Base-by-base conservation (phyloP, 352 stramenopile species). In the Thraustotheca clavata region DNA sequence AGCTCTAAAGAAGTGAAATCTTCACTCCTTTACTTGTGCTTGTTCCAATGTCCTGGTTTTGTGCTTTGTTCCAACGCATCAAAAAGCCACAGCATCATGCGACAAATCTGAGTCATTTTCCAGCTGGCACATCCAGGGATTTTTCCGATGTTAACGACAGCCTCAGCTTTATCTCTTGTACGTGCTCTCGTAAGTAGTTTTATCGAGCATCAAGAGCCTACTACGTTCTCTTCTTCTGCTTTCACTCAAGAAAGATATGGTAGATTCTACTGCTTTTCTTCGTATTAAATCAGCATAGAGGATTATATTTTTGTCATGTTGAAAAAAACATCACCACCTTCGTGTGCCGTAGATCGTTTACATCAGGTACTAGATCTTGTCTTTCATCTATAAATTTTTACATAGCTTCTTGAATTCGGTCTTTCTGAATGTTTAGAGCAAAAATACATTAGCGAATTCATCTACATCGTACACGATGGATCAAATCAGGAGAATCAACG, bases 371-470 rank as follows among this genome's bases (percentile, higher is more conserved):
- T 6, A 50, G 11, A 24, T 14, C 11, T 9, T 18, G 9, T 24
- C 7, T 52, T 52, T 24, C 6, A 9, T 14, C 34, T 24, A 9
- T n/a, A 4, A 63, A 18, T 26, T 12, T 32, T 24, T 27, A 32
- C 35, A 29, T 54, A 65, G 57, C n/a, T 65, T 11, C 12, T 65
- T 7, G 57, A 65, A 22, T 65, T 55, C 57, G 57, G 57, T 18
- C 20, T 65, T n/a, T 27, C n/a, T 8, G 57, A 65, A 32, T 54
- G 57, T 24, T 33, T 65, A 31, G 57, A 65, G 4, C 57, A 31
- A 9, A 8, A 24, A 8, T 65, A 46, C 57, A 20, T 65, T 3
- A 27, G 46, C 11, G 20, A 24, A 27, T 4, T 55, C n/a, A 34
- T 22, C 16, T 49, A 43, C 41, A 16, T 22, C 8, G 22, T 54